phyloP scores from a whole-genome alignment of 1,139 yeast species.

The Debaryomyces robertsiae region DNA sequence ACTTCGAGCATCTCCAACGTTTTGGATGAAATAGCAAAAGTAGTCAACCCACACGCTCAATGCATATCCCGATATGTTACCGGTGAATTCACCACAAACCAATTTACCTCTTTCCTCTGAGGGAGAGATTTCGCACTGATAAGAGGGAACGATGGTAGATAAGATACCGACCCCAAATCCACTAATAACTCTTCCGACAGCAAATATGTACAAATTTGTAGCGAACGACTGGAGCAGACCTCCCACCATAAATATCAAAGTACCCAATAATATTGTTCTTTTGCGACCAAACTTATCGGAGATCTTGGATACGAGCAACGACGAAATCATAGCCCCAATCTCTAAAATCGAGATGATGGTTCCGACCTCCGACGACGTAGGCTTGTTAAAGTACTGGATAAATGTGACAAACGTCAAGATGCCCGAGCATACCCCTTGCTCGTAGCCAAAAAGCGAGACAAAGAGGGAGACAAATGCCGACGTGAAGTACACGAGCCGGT shows the following conservation, averaged over 20 bases:
- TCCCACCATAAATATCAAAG: conserved; percentile 51
- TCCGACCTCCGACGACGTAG: conserved; percentile 51
- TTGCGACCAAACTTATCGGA: conserved; percentile 52
- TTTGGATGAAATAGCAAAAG: conserved; percentile 49
- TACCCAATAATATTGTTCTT: conserved; percentile 51
- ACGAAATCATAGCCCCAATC: conserved; percentile 53
- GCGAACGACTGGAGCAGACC: conserved; percentile 54
- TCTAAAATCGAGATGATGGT: conserved; percentile 54
- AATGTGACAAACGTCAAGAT: conserved; percentile 55
- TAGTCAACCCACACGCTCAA: conserved; percentile 60
- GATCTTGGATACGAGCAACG: conserved; percentile 49
- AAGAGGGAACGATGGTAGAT: conserved; percentile 55
- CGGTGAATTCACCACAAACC: conserved; percentile 58
- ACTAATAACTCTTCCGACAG: conserved; percentile 51
- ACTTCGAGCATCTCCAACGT: conserved; percentile 41
- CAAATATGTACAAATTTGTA: conserved; percentile 43
- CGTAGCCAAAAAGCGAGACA: conserved; percentile 85
- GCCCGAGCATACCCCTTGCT: conserved; percentile 90
- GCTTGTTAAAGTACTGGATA: conserved; percentile 44
- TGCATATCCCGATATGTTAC: conserved; percentile 55
- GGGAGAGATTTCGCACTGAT: conserved; percentile 59
- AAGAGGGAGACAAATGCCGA: conserved; percentile 82
- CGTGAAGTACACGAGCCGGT: conserved; percentile 64
- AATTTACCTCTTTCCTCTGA: conserved; percentile 56
- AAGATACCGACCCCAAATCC: conserved; percentile 58